These are phyloP conservation scores for Dactylellina sp. DNA, from an alignment of 2,329 filamentous ascomycete genomes.

Conservation along the genomic window DNA sequence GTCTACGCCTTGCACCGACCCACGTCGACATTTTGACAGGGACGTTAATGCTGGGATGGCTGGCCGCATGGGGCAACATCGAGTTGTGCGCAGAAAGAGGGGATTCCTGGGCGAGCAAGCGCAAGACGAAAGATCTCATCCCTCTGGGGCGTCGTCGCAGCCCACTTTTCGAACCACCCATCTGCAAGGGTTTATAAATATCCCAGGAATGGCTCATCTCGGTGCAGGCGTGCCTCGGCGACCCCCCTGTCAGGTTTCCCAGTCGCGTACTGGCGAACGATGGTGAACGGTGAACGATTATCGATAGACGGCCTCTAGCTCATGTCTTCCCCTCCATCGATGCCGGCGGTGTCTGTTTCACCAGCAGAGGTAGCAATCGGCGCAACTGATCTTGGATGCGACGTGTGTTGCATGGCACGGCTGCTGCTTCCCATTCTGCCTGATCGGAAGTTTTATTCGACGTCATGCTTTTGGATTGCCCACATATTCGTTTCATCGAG, in stretches of 20 bases:
- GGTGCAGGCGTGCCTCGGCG: slow-evolving; percentile 35
- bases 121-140: slow-evolving; percentile 43
- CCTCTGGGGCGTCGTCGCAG: slow-evolving; percentile 20
- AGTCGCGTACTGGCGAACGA: slow-evolving; percentile 14
- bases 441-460: slow-evolving; percentile 29
- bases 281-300: slow-evolving; percentile 16
- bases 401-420: slow-evolving; percentile 38
- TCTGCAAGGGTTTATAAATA: slow-evolving; percentile 56
- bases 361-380: slow-evolving; percentile 22
- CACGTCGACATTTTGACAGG: slow-evolving; percentile 42
- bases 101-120: slow-evolving; percentile 47
- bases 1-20: slow-evolving; percentile 54
- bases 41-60: slow-evolving; percentile 18
- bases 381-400: slow-evolving; percentile 12
- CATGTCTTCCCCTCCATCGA: slow-evolving; percentile 22
- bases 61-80: slow-evolving; percentile 37
- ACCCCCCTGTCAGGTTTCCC: slow-evolving; percentile 23
- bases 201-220: slow-evolving; percentile 54
- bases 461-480: slow-evolving; percentile 26
- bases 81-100: slow-evolving; percentile 25
- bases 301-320: slow-evolving; percentile 41
- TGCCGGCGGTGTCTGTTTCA: slow-evolving; percentile 49
- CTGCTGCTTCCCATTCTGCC: slow-evolving; percentile 36
- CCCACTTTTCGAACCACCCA: slow-evolving; percentile 8
- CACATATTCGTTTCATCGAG: slow-evolving; percentile 32